Percentiles rank a stretch among this genome's conserved stretches.
Evolutionary conservation across 345 rosid genomes (phyloP).

Genomic region (Excoecaria cochinchinensis): DNA sequence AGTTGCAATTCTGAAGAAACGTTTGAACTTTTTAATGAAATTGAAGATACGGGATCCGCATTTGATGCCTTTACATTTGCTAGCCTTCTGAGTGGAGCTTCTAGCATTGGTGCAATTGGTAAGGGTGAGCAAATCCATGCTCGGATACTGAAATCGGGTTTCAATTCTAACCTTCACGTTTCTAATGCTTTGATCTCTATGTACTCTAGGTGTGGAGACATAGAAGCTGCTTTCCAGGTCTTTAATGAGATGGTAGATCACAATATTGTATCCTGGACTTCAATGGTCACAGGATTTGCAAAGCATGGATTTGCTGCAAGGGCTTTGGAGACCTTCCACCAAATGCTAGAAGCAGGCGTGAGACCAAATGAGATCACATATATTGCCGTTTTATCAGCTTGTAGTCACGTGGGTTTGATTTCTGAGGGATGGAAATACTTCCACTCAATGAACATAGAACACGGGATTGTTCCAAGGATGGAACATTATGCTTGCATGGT

Average conservation of each 20-base stretch:
- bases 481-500: conserved; percentile 86
- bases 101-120: conserved; percentile 54
- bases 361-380: conserved; percentile 66
- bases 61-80: conserved; percentile 59
- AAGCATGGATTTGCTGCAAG: conserved; percentile 61
- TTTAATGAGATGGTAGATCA: conserved; percentile 45
- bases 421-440: conserved; percentile 64
- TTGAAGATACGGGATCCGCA: conserved; percentile 38
- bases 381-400: conserved; percentile 64
- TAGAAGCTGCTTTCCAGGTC: conserved; percentile 56
- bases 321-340: conserved; percentile 56
- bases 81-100: conserved; percentile 65
- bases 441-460: conserved; percentile 53
- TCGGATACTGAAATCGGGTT: conserved; percentile 51
- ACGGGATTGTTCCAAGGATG: conserved; percentile 60
- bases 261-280: conserved; percentile 71
- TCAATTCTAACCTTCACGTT: conserved; percentile 35
- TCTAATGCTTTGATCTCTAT: conserved; percentile 66
- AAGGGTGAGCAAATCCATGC: conserved; percentile 74
- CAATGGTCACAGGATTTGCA: conserved; percentile 72
- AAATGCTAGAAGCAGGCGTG: conserved; percentile 47
- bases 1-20: conserved; percentile 44
- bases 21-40: conserved; percentile 42
- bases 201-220: conserved; percentile 72
- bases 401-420: conserved; percentile 74